Conservation (phyloP, 805 yeast species). For the Sungouiella thailandica region DNA sequence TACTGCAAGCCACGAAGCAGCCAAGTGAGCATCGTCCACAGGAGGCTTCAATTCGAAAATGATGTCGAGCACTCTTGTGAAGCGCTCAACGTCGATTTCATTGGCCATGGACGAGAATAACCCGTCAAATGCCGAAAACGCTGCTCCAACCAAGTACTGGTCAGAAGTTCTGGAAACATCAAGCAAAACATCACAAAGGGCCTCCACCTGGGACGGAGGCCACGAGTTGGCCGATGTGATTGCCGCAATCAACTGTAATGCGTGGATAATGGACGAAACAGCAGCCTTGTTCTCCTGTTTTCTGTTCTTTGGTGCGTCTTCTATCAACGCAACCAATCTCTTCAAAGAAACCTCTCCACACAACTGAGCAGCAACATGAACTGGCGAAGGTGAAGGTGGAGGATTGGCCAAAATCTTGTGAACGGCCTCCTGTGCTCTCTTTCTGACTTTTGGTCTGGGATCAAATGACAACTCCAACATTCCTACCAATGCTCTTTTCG, state of each 20-base stretch:
- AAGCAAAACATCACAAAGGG: conserved; percentile 70
- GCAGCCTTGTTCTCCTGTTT: conserved; percentile 40
- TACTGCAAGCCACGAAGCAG: conserved; percentile 94
- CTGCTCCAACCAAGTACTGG: conserved; percentile 75
- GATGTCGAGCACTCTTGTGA: conserved; percentile 58
- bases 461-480: conserved; percentile 75
- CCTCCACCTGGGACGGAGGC: conserved; percentile 68
- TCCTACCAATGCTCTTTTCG: conserved; percentile 77
- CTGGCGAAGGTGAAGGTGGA: conserved; percentile 72
- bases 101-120: conserved; percentile 63
- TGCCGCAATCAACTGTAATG: conserved; percentile 67
- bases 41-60: conserved; percentile 81
- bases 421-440: conserved; percentile 92
- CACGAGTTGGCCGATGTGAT: conserved; percentile 75
- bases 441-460: conserved; percentile 91
- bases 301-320: conserved; percentile 26
- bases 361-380: conserved; percentile 69
- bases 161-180: conserved; percentile 78
- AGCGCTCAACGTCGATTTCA: conserved; percentile 58
- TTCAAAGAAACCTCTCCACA: conserved; percentile 67
- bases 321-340: conserved; percentile 44
- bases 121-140: conserved; percentile 81
- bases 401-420: conserved; percentile 55
- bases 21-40: conserved; percentile 73
- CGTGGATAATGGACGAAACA: conserved; percentile 62